A percentile compares a stretch with the other conserved stretches of the same genome.
Conservation (phyloP, 2,329 filamentous ascomycete species). For the Cladosporium phlei region DNA sequence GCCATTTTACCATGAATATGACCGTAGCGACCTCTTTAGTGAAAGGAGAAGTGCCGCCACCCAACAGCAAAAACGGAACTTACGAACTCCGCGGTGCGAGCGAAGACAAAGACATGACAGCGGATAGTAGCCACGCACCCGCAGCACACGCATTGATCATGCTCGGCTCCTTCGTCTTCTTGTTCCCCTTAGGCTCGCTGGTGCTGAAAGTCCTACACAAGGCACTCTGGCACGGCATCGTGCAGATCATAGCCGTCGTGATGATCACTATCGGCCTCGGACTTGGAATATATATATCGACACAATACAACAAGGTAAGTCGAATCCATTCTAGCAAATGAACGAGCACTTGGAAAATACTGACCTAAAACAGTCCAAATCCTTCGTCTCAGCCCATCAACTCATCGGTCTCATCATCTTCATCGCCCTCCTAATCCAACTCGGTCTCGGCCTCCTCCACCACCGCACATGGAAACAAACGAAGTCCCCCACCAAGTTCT, state of each 20-base stretch:
- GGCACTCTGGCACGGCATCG: slow-evolving; percentile 38
- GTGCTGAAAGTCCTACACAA: slow-evolving; percentile 36
- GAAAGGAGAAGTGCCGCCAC: slow-evolving; percentile 31
- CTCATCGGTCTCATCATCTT: slow-evolving; percentile 55
- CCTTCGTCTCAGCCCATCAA: slow-evolving; percentile 43
- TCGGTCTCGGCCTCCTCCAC: slow-evolving; percentile 52
- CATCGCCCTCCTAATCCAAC: slow-evolving; percentile 49
- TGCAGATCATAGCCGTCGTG: slow-evolving; percentile 35
- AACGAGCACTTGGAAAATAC: no score
- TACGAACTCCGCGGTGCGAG: slow-evolving; percentile 22
- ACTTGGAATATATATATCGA: slow-evolving; percentile 39
- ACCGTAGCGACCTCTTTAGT: slow-evolving; percentile 26
- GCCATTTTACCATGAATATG: slow-evolving; percentile 39
- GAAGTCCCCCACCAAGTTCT: slow-evolving; percentile 44
- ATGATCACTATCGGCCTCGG: slow-evolving; percentile 35
- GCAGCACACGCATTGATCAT: slow-evolving; percentile 30
- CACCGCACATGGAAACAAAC: slow-evolving; percentile 47
- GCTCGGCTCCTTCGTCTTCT: slow-evolving; percentile 30
- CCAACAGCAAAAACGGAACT: slow-evolving; percentile 7
- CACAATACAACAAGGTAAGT: slow-evolving; percentile 28
- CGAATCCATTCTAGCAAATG: no score
- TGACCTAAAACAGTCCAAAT: slow-evolving; percentile 14
- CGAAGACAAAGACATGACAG: slow-evolving; percentile 18
- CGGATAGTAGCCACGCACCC: slow-evolving; percentile 23
- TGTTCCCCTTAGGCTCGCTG: slow-evolving; percentile 33